These are phyloP conservation scores for Aspergillus sp. DNA, from an alignment of 2,329 filamentous ascomycete genomes.

Conservation along the genomic window DNA sequence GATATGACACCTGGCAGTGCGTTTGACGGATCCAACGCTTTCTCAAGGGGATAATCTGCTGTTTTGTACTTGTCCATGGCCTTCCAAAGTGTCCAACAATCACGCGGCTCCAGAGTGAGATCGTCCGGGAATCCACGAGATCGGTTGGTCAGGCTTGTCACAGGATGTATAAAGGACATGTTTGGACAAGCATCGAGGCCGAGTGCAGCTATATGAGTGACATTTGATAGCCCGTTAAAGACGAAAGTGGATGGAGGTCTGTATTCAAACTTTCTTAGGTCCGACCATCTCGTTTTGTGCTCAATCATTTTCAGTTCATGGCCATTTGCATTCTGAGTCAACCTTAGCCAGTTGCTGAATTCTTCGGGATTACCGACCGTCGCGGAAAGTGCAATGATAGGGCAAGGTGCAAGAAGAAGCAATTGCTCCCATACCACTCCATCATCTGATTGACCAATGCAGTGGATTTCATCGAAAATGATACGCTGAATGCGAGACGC, in stretches of 20 bases:
- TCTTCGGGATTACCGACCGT: slow-evolving; percentile 74
- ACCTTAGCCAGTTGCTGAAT: slow-evolving; percentile 68
- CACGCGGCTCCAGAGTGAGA: slow-evolving; percentile 68
- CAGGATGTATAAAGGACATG: slow-evolving; percentile 66
- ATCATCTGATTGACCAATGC: slow-evolving; percentile 74
- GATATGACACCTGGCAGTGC: slow-evolving; percentile 57
- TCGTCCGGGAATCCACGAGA: slow-evolving; percentile 67
- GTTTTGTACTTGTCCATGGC: slow-evolving; percentile 63
- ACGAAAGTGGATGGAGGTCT: slow-evolving; percentile 49
- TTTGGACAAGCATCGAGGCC: slow-evolving; percentile 52
- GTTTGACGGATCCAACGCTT: slow-evolving; percentile 30
- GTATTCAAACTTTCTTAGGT: slow-evolving; percentile 74
- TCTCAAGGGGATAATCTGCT: slow-evolving; percentile 49
- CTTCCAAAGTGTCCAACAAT: slow-evolving; percentile 68
- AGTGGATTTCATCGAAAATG: slow-evolving; percentile 82
- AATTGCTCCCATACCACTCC: slow-evolving; percentile 79
- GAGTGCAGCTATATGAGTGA: slow-evolving; percentile 29
- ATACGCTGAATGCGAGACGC: slow-evolving; percentile 69
- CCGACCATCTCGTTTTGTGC: slow-evolving; percentile 71
- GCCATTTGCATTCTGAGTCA: slow-evolving; percentile 64
- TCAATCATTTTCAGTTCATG: slow-evolving; percentile 67
- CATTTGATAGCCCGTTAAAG: slow-evolving; percentile 55
- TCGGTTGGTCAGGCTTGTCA: slow-evolving; percentile 63
- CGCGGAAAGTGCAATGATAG: slow-evolving; percentile 76
- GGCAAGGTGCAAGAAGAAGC: slow-evolving; percentile 71